Percentiles rank a stretch among this genome's conserved stretches.
phyloP scores from a whole-genome alignment of 2,329 filamentous ascomycete species.

The Hypoxylon sp. region DNA sequence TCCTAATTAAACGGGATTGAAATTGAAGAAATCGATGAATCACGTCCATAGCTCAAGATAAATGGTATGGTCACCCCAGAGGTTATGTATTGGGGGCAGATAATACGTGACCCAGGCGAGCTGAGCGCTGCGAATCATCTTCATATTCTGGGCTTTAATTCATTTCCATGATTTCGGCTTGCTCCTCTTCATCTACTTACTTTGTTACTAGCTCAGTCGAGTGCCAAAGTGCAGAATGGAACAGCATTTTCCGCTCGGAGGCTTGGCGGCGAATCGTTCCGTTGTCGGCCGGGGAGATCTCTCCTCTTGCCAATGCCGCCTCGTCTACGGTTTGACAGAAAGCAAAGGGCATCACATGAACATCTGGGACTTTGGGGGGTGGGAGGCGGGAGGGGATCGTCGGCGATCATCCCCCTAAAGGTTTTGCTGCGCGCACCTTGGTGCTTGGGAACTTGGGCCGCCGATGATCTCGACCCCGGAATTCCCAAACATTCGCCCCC shows the following conservation, averaged over 20 bases:
- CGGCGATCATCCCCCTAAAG: slow-evolving; percentile 30
- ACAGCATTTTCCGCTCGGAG: slow-evolving; percentile 9
- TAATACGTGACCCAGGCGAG: slow-evolving; percentile 4
- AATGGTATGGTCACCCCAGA: slow-evolving; percentile 4
- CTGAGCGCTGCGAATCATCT: neutral
- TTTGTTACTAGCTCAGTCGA: neutral
- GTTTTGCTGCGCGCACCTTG: slow-evolving; percentile 10
- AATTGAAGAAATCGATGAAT: slow-evolving; percentile 11
- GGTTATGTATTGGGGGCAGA: neutral
- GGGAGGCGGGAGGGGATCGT: slow-evolving; percentile 24
- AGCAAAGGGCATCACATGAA: slow-evolving; percentile 30
- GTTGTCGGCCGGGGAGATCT: slow-evolving; percentile 22
- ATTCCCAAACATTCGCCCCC: slow-evolving; percentile 32
- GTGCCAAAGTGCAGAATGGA: neutral
- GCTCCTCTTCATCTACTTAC: neutral
- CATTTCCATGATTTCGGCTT: neutral
- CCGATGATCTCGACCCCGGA: slow-evolving; percentile 37
- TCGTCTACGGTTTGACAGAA: slow-evolving; percentile 16
- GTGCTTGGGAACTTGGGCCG: slow-evolving; percentile 20
- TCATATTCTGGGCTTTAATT: neutral
- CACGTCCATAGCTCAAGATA: slow-evolving; percentile 13
- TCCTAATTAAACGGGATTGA: slow-evolving; percentile 3
- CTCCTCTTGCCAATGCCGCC: slow-evolving; percentile 2
- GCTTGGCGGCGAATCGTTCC: slow-evolving; percentile 18
- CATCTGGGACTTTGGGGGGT: slow-evolving; percentile 18